Evolutionary conservation across 306 rosid species (phyloP), one percentile per base, ranked within the genome.

Genomic region (Dalbergia cochinchinensis): DNA sequence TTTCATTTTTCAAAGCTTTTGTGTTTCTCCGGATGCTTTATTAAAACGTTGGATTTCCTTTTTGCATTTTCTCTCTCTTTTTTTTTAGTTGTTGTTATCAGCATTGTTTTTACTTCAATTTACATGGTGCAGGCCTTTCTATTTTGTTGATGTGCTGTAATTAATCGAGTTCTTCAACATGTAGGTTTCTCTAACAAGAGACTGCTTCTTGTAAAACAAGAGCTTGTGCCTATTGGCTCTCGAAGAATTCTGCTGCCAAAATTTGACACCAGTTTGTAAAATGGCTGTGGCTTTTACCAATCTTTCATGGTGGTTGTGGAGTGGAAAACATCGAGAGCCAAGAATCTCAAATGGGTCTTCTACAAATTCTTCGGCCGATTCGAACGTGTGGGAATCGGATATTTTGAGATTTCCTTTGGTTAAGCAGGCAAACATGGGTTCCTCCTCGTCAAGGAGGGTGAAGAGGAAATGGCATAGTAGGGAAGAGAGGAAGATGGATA

Each of bases 301-400:
- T 74, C 96, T 91, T 42, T 91, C 99, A 0, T 91, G 99, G 98
- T 90, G 97, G 99, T 62, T 89, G 76, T 88, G 98, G 96, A 91
- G 94, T 37, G 97, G 96, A 53, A 93, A 90, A 68, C 92, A 88
- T 66, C 86, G 88, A 85, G 94, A 92, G 71, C 91, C 99, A 61
- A 85, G 83, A 78, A 85, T 88, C 34, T 34, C 91, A 44, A 90
- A 86, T 50, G 90, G 88, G 2, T 44, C 92, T 20, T 84, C 93
- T 16, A 48, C 82, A 72, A 88, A 85, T 83, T 80, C 97, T 72
- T 78, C 92, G 0, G 59, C 87, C 0, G 97, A 92, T 37, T 83
- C 86, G 0, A 80, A 84, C 54, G 19, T 78, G 75, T 62, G 91
- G 94, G 99, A 95, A 86, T 85, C 91, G 0, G 98, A 95, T 73